These are phyloP conservation scores for Aspergillus fumigatus DNA, from an alignment of 2,329 filamentous ascomycete species.

Conservation along the genomic window DNA sequence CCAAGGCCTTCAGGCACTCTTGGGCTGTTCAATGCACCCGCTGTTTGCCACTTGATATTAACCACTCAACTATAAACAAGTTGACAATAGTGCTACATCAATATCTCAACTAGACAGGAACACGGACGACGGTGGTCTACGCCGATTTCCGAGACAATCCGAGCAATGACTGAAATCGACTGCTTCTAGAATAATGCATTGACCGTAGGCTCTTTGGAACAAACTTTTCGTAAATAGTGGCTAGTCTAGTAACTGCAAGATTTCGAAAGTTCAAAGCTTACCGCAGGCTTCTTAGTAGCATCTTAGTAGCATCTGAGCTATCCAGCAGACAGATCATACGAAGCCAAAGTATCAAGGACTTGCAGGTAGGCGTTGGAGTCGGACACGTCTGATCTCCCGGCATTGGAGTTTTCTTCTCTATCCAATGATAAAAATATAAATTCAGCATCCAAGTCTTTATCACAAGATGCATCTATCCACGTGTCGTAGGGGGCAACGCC, in stretches of 20 bases:
- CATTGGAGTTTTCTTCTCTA: neutral
- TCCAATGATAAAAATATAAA: neutral
- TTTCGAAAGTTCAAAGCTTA: too few species aligned
- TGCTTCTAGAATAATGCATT: neutral
- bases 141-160: neutral
- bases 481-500: neutral
- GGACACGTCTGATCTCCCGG: neutral
- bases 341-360: neutral
- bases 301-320: neutral
- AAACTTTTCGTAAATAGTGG: neutral
- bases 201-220: neutral
- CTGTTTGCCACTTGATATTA: neutral
- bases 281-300: neutral
- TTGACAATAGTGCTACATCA: neutral
- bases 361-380: neutral
- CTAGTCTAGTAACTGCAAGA: neutral
- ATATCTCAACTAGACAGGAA: neutral
- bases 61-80: neutral
- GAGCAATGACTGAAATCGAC: neutral
- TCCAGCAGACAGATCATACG: neutral
- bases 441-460: neutral
- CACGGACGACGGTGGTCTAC: neutral
- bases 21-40: neutral
- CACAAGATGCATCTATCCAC: neutral
- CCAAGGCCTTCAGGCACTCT: neutral